Evolutionary conservation across 2,329 filamentous ascomycete species (phyloP), one percentile per base, ranked within the genome.

Genomic region (Setomelanomma holmii): DNA sequence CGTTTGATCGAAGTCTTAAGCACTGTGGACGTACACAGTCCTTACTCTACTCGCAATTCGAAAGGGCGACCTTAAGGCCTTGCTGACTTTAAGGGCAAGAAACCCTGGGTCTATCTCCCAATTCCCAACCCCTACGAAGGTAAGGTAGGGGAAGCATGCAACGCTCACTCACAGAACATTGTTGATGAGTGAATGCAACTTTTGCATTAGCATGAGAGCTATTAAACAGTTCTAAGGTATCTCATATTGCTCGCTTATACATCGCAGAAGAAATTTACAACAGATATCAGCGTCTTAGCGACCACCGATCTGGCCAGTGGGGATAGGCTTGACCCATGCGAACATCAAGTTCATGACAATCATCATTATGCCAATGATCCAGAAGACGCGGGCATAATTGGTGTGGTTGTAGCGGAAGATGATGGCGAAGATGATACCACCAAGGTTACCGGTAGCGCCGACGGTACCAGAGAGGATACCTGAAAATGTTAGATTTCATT

Each of bases 391-490:
- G 10, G 80, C 84, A 67, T 92, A 96, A 66, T 88, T 76, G 1
- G 77, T 84, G 4, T 85, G 86, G 42, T 84, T 79, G 75, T 93
- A 95, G 43, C 91, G 81, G 80, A 93, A 96, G 68, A 91, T 85
- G 69, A 96, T 85, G 17, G 91, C 89, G 67, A 95, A 96, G 42
- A 96, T 74, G 45, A 96, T 86, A 11, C 93, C 93, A 4, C 93
- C 93, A 8, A 96, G 74, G 67, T 96, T 97, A 1, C 93, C 92
- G 7, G 84, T 81, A 0, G 89, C 91, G 8, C 93, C 93, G 0
- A 91, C 88, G 30, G 90, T 79, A 11, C 92, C 92, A 1, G 88
- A 90, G 5, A 96, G 82, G 49, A 86, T 80, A 53, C 76, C 79
- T 79, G 49, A 19, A 30, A 7, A 4, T 17, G 42, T 69, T 63